Conservation (phyloP, 2,329 filamentous ascomycete species). For the Plenodomus tracheiphilus region DNA sequence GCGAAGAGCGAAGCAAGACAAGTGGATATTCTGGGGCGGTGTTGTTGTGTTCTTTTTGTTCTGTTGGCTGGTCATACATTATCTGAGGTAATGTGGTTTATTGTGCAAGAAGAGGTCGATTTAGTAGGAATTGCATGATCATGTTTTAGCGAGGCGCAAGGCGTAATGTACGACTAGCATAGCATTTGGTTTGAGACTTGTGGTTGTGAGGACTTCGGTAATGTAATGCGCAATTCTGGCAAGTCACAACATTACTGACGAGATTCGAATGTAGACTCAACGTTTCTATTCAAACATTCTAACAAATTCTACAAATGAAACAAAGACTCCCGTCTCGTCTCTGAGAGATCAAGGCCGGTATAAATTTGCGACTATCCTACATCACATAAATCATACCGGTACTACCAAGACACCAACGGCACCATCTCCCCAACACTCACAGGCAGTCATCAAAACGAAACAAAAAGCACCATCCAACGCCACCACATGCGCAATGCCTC, state of each 20-base stretch:
- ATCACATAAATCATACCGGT: too few relatives aligned
- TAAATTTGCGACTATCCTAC: too few relatives aligned
- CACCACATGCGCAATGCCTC: too few relatives aligned
- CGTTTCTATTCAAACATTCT: too few relatives aligned
- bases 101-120: background rate
- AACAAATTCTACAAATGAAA: too few relatives aligned
- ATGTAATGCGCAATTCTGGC: background rate
- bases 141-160: constrained; percentile 22
- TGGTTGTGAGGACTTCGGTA: background rate
- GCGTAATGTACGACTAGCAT: constrained; percentile 3
- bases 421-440: too few relatives aligned
- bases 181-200: background rate
- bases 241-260: too few relatives aligned
- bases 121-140: background rate
- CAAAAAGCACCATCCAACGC: background rate
- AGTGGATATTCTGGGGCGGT: constrained; percentile 94
- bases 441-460: too few relatives aligned
- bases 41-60: constrained; percentile 87
- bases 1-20: constrained; percentile 87
- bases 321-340: too few relatives aligned
- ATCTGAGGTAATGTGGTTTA: constrained; percentile 56
- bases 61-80: constrained; percentile 89
- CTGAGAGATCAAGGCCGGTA: too few relatives aligned
- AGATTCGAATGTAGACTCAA: too few relatives aligned
- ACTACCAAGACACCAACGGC: too few relatives aligned